These are phyloP conservation scores for Ceratobasidium sp. DNA, from an alignment of 1,284 basidiomycete species.

Conservation along the genomic window DNA sequence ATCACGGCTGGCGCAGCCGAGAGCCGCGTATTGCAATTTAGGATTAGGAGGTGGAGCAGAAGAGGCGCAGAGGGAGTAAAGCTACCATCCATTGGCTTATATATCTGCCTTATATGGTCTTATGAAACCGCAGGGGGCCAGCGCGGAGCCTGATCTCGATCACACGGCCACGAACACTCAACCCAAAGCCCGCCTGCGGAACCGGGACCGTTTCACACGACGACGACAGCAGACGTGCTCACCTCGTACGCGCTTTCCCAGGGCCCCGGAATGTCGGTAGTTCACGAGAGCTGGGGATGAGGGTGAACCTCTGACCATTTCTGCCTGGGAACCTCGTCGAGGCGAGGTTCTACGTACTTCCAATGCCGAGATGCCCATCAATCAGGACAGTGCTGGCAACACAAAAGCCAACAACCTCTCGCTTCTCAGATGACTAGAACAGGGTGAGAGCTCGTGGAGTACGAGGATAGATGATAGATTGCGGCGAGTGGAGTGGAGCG, in stretches of 20 bases:
- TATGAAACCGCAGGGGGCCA: conserved; percentile 22
- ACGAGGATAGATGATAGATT: too few species aligned
- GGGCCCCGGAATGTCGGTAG: neutral
- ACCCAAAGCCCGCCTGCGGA: conserved; percentile 21
- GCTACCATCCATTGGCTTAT: neutral
- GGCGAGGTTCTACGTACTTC: too few species aligned
- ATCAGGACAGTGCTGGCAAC: too few species aligned
- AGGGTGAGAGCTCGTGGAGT: too few species aligned
- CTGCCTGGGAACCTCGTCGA: too few species aligned
- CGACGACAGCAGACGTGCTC: neutral
- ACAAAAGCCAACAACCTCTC: too few species aligned
- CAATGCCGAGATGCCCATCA: too few species aligned
- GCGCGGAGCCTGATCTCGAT: conserved; percentile 23
- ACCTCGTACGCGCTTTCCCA: conserved; percentile 19
- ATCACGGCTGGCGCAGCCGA: neutral
- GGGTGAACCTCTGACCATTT: too few species aligned
- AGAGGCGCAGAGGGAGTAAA: neutral
- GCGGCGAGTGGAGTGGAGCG: too few species aligned
- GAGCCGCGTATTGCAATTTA: neutral
- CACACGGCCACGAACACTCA: too few species aligned
- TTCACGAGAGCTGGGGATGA: too few species aligned
- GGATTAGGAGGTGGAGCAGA: conserved; percentile 23
- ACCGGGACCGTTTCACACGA: conserved; percentile 10
- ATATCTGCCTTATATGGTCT: conserved; percentile 27
- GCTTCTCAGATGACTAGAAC: too few species aligned